These are phyloP conservation scores for Marasmius sp. DNA, from an alignment of 1,284 basidiomycete genomes.

Conservation along the genomic window DNA sequence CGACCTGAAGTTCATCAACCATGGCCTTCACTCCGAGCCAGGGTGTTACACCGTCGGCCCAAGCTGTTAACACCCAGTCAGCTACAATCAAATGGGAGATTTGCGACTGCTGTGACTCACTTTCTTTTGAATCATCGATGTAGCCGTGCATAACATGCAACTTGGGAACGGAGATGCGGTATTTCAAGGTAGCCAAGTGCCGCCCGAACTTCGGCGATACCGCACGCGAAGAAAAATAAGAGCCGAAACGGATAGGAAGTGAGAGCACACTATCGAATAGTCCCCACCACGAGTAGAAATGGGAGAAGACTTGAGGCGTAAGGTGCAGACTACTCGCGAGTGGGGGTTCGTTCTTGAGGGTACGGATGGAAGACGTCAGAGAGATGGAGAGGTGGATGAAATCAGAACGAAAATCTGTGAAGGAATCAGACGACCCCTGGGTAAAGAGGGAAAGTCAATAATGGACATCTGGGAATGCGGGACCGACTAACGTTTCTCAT, in stretches of 20 bases:
- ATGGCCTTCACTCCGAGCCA: conserved; percentile 86
- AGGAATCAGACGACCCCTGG: conserved; percentile 73
- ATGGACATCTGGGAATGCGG: neutral
- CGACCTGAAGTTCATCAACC: conserved; percentile 81
- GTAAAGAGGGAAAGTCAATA: neutral
- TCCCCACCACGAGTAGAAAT: conserved; percentile 93
- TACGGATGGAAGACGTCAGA: conserved; percentile 61
- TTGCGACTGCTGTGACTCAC: conserved; percentile 27
- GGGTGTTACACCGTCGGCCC: conserved; percentile 77
- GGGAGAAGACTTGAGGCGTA: conserved; percentile 83
- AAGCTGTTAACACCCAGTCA: conserved; percentile 44
- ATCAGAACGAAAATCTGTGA: conserved; percentile 88
- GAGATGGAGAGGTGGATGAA: conserved; percentile 94
- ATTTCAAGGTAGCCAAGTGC: conserved; percentile 92
- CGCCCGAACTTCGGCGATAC: conserved; percentile 89
- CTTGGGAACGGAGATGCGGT: conserved; percentile 77
- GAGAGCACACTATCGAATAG: conserved; percentile 83
- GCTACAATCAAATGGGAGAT: conserved; percentile 3
- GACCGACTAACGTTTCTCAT: conserved; percentile 48
- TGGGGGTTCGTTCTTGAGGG: conserved; percentile 24
- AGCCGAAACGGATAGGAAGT: conserved; percentile 86
- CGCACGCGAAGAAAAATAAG: conserved; percentile 72
- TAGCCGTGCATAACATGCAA: conserved; percentile 90
- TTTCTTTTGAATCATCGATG: conserved; percentile 72
- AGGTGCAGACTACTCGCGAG: conserved; percentile 80